These are phyloP conservation scores for Phaeosphaeriaceae sp. DNA, from an alignment of 2,329 filamentous ascomycete genomes.

Conservation along the genomic window DNA sequence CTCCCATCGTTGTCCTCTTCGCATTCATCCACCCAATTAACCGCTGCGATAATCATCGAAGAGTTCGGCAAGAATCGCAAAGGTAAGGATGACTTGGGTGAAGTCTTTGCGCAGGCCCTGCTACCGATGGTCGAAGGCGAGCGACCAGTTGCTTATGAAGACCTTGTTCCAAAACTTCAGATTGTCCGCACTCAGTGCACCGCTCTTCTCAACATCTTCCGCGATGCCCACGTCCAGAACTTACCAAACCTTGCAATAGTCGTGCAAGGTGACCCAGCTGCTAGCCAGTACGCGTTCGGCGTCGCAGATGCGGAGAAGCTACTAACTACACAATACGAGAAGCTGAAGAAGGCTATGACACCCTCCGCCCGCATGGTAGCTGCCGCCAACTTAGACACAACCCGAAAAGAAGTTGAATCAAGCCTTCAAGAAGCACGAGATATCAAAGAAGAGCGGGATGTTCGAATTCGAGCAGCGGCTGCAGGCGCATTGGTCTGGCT, in stretches of 20 bases:
- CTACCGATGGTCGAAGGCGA: conserved; percentile 81
- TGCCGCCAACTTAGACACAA: conserved; percentile 77
- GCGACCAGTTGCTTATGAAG: conserved; percentile 81
- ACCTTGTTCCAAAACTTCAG: conserved; percentile 88
- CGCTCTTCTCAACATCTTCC: conserved; percentile 87
- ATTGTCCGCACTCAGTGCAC: conserved; percentile 90
- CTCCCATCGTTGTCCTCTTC: conserved; percentile 72
- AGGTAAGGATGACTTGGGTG: conserved; percentile 57
- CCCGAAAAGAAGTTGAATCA: conserved; percentile 70
- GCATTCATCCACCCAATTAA: conserved; percentile 85
- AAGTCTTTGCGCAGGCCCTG: conserved; percentile 69
- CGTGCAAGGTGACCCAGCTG: conserved; percentile 90
- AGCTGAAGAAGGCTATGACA: conserved; percentile 84
- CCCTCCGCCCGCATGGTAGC: conserved; percentile 87
- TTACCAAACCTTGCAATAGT: conserved; percentile 85
- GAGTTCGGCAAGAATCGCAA: conserved; percentile 73
- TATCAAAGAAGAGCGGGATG: conserved; percentile 81
- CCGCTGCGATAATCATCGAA: conserved; percentile 82
- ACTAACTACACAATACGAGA: conserved; percentile 82
- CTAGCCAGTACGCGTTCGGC: conserved; percentile 91
- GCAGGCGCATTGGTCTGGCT: conserved; percentile 90
- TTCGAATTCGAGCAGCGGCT: conserved; percentile 84
- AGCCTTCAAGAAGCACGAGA: conserved; percentile 81
- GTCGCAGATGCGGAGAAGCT: conserved; percentile 87
- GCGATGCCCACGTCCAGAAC: conserved; percentile 66